Conservation (phyloP, 2,329 filamentous ascomycete species). For the Penicillium sp. region DNA sequence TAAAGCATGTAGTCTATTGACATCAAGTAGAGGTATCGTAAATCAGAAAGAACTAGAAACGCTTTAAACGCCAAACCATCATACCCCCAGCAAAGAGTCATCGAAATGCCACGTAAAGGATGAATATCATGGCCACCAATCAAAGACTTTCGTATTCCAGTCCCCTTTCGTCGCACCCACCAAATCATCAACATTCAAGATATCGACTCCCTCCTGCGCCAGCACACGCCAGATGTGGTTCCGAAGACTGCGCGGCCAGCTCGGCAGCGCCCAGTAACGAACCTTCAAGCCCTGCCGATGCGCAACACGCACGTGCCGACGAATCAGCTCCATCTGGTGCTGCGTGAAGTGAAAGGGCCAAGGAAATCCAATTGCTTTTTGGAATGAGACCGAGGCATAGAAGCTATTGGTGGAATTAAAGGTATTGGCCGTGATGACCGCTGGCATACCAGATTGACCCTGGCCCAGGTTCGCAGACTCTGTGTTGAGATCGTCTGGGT, state of each 20-base stretch:
- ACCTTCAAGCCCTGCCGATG: constrained; percentile 56
- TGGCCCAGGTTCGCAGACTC: constrained; percentile 40
- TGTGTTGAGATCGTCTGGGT: background rate
- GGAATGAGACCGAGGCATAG: constrained; percentile 60
- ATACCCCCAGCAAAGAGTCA: background rate
- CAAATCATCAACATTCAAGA: constrained; percentile 62
- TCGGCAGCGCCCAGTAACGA: constrained; percentile 59
- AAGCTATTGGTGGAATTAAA: constrained; percentile 57
- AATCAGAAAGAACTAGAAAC: constrained; percentile 1
- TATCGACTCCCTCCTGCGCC: constrained; percentile 56
- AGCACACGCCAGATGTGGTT: constrained; percentile 59
- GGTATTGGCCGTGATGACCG: constrained; percentile 39
- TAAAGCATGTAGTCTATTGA: constrained; percentile 7
- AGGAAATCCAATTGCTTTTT: constrained; percentile 48
- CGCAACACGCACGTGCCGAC: constrained; percentile 56
- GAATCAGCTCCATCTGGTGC: constrained; percentile 49
- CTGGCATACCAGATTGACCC: constrained; percentile 46
- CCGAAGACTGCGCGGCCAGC: constrained; percentile 56
- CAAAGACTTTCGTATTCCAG: constrained; percentile 46
- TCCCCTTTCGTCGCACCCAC: constrained; percentile 49
- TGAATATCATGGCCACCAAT: constrained; percentile 33
- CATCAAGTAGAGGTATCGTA: constrained; percentile 1
- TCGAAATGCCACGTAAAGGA: background rate
- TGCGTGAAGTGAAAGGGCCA: constrained; percentile 53
- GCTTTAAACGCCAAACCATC: background rate